Evolutionary conservation across 306 rosid species (phyloP), one percentile per base, ranked within the genome.

Genomic region (Chamaecrista fasciculata): DNA sequence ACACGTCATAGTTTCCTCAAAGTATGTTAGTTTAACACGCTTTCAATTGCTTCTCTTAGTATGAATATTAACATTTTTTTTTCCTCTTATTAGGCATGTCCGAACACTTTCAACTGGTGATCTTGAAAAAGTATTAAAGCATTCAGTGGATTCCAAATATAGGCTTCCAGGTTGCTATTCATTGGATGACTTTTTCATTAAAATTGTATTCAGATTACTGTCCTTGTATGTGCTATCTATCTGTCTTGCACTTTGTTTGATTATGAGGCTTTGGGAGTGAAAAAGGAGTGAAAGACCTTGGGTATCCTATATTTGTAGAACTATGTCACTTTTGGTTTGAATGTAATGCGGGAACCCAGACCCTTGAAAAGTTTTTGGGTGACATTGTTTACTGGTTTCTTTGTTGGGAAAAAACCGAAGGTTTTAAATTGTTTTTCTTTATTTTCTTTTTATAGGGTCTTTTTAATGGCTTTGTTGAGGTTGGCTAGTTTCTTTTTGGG

Each of bases 1-100:
- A 68, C 97, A 94, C 76, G 97, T 78, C 69, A 74, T 90, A 57
- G 85, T 88, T 47, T 88, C 97, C 43, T 89, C 96, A 46, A 94
- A 94, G 99, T 94, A 85, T 33, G 79, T 55, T 9, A 20, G 19
- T 72, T 53, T 64, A 16, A 57, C n/a, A 36, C 15, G 49, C 70
- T 76, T 68, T 48, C 70, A 42, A 40, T 57, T 48, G 56, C 53
- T 42, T 68, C 37, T 48, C 42, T 56, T 49, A 57, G 25, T 50
- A 23, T 62, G 70, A 46, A 33, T 66, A 31, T 48, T 71, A 48
- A 75, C 56, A 28, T 72, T 15, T 23, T 66, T 37, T 72, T 11
- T 33, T 70, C 37, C 44, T 62, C 51, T 47, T 59, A 67, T 43
- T 62, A 94, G 99, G 90, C 91, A 91, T 81, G 78, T 88, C 50